These are phyloP conservation scores for Spatholobus suberectus DNA, from an alignment of 306 rosid genomes.

Conservation along the genomic window DNA sequence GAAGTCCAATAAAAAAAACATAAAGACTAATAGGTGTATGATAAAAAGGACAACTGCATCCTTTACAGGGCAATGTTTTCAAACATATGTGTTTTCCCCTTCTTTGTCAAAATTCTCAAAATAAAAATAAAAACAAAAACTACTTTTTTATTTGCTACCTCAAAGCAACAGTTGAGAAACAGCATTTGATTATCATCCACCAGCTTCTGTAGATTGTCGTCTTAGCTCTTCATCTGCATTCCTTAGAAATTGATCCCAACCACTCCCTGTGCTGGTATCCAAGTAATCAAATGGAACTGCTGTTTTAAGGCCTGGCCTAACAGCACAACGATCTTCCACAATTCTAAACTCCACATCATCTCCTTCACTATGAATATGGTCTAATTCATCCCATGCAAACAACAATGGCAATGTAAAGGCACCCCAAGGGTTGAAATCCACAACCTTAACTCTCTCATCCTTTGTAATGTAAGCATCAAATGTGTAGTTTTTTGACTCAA, in stretches of 20 bases:
- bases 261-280: conserved; percentile 79
- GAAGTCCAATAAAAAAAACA: no score
- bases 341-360: conserved; percentile 63
- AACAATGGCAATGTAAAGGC: conserved; percentile 72
- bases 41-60: background rate
- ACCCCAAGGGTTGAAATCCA: conserved; percentile 93
- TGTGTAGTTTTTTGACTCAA: conserved; percentile 71
- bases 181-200: conserved; percentile 52
- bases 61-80: background rate
- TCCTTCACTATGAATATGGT: conserved; percentile 37
- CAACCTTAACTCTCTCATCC: conserved; percentile 60
- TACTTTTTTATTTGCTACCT: background rate
- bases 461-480: conserved; percentile 70
- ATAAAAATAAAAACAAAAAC: background rate
- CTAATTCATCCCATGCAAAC: conserved; percentile 82
- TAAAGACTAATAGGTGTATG: background rate
- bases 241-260: conserved; percentile 85
- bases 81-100: background rate
- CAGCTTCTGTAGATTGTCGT: conserved; percentile 60
- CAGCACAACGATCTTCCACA: conserved; percentile 71
- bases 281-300: conserved; percentile 85
- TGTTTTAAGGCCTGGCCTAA: conserved; percentile 82
- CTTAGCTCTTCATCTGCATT: conserved; percentile 66
- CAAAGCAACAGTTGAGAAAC: background rate
- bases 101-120: background rate